Base-by-base conservation (phyloP, 768 basidiomycete species). In the Rhodotorula diobovata region DNA sequence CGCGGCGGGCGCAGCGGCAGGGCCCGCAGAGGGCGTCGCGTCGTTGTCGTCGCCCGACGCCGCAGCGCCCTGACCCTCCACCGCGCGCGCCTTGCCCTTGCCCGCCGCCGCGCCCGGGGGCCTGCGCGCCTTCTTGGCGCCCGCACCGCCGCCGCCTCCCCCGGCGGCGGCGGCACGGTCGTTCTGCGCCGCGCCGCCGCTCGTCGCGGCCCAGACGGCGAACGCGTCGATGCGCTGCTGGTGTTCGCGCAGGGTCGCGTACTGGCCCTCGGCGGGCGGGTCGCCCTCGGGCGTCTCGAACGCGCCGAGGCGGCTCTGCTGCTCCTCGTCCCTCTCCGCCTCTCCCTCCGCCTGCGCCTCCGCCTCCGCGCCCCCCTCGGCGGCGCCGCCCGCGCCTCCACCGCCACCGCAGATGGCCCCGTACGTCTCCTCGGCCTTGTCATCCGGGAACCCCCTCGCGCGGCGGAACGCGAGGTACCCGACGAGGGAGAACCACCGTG, bases 401-500 rank as follows among this genome's bases (percentile, higher is more conserved):
- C 7, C 43, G 15, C 23, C 53, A 1, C 28, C 46, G 9, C 7
- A n/a, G 12, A 37, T 20, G 28, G 18, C 45, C 2, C 14, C 46
- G 54, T 60, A 71, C 25, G n/a, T 6, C 35, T 35, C 55, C 30
- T 68, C 72, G 10, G 8, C 10, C 28, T 63, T 20, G 21, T 85
- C 85, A 79, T 93, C 90, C 56, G 83, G 82, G 4, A 82, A 81
- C 59, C 92, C 84, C 43, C 91, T 82, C 41, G 82, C 79, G 41
- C 83, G 46, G 16, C 70, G 56, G 43, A 63, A 64, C 35, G 45
- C 16, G 41, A 74, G 84, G 80, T 90, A 95, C 41, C 87, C 86
- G 4, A 85, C 84, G 55, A 89, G 79, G 0, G 90, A 90, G 81
- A 87, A 93, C 78, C 91, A 91, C 72, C 91, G 85, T 79, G 91